phyloP scores from a whole-genome alignment of 805 yeast genomes.

The Hanseniaspora singularis region DNA sequence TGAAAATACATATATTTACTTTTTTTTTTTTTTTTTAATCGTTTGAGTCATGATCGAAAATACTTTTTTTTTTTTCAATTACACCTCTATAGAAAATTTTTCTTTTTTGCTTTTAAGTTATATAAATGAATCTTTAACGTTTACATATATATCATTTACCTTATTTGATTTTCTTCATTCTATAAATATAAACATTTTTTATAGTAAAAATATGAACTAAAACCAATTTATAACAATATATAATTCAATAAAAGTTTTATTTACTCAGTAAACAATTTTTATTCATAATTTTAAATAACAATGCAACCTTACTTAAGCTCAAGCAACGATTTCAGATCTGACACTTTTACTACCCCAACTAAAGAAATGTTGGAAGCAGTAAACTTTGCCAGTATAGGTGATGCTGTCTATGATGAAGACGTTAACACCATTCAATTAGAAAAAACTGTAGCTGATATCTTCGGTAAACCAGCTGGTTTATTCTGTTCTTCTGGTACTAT shows the following conservation, averaged over 20 bases:
- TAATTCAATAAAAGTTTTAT: not conserved
- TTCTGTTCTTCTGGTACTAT: slow-evolving; percentile 83
- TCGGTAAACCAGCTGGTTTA: slow-evolving; percentile 72
- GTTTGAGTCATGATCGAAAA: no score
- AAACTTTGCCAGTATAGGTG: slow-evolving; percentile 54
- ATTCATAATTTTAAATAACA: not conserved
- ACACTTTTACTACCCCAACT: slow-evolving; percentile 86
- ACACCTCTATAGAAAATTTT: no score
- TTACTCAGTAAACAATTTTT: not conserved
- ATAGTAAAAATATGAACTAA: not conserved
- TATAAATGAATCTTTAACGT: no score
- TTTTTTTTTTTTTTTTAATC: no score
- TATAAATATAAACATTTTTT: no score
- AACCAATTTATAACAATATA: no score
- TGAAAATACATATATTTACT: no score
- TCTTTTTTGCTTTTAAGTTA: no score
- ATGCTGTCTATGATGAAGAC: slow-evolving; percentile 83
- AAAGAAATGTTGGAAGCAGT: slow-evolving; percentile 55
- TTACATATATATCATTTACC: no score
- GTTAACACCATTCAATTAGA: slow-evolving; percentile 54
- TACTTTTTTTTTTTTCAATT: no score
- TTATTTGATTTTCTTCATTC: no score
- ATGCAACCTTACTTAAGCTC: slow-evolving; percentile 19
- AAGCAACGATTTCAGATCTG: slow-evolving; percentile 45
- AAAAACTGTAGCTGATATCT: slow-evolving; percentile 45